Percentiles rank a stretch among this genome's conserved stretches.
Conservation (phyloP, 2,329 filamentous ascomycete species). For the Monosporascus sp. region DNA sequence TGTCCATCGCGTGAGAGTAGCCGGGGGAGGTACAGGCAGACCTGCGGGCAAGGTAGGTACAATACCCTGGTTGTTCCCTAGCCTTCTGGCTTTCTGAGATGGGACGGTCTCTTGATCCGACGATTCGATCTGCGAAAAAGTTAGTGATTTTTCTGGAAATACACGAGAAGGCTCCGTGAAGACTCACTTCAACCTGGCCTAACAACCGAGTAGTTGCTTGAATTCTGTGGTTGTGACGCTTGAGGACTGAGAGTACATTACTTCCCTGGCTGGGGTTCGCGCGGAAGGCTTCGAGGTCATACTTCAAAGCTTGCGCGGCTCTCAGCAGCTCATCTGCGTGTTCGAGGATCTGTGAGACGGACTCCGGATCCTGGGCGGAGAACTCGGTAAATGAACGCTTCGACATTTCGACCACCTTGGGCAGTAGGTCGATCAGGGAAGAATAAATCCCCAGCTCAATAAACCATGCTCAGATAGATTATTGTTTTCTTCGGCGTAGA, state of each 20-base stretch:
- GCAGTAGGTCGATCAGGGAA: too few species aligned
- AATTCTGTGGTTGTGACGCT: conserved; percentile 20
- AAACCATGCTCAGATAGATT: too few species aligned
- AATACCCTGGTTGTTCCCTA: conserved; percentile 6
- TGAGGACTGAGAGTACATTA: conserved; percentile 12
- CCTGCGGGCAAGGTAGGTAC: conserved; percentile 1
- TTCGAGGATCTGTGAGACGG: conserved; percentile 25
- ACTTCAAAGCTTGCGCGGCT: conserved; percentile 32
- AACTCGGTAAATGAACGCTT: conserved; percentile 31
- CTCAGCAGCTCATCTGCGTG: conserved; percentile 35
- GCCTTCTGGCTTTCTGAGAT: conserved; percentile 19
- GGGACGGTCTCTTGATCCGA: background rate
- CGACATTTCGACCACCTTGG: conserved; percentile 24
- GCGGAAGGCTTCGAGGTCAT: conserved; percentile 20
- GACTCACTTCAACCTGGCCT: conserved; percentile 14
- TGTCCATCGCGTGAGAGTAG: conserved; percentile 43
- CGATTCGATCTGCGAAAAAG: conserved; percentile 1
- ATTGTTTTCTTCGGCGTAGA: too few species aligned
- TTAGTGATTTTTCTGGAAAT: conserved; percentile 5
- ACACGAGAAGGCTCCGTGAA: background rate
- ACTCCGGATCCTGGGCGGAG: conserved; percentile 16
- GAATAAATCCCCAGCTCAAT: too few species aligned
- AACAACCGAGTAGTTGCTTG: conserved; percentile 13
- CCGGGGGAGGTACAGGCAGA: conserved; percentile 16
- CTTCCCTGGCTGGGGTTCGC: conserved; percentile 7